Evolutionary conservation across 805 yeast species (phyloP).

Genomic region (Ogataea haglerorum): DNA sequence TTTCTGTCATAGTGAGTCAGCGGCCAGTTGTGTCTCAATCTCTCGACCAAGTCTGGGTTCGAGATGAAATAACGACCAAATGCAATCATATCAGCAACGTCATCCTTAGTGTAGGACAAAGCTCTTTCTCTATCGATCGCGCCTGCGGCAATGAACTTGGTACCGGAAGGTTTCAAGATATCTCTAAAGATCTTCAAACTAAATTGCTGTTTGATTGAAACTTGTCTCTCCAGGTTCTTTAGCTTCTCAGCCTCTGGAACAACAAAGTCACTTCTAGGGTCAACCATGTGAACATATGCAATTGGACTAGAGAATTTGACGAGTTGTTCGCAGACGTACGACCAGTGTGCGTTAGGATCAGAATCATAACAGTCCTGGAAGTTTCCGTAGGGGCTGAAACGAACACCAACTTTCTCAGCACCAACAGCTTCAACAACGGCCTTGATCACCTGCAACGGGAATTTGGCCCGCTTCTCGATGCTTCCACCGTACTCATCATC

Average conservation of each 20-base stretch:
- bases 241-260: slow-evolving; percentile 8
- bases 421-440: slow-evolving; percentile 51
- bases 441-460: slow-evolving; percentile 47
- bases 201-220: slow-evolving; percentile 3
- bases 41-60: slow-evolving; percentile 41
- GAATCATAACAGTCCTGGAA: slow-evolving; percentile 38
- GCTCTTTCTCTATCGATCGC: slow-evolving; percentile 21
- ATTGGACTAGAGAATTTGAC: slow-evolving; percentile 33
- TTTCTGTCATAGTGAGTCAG: slow-evolving; percentile 39
- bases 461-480: slow-evolving; percentile 40
- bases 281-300: slow-evolving; percentile 37
- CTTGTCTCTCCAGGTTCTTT: slow-evolving; percentile 11
- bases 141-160: slow-evolving; percentile 21
- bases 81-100: slow-evolving; percentile 36
- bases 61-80: slow-evolving; percentile 39
- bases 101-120: slow-evolving; percentile 15
- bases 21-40: slow-evolving; percentile 34
- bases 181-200: slow-evolving; percentile 39
- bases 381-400: slow-evolving; percentile 47
- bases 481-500: slow-evolving; percentile 43
- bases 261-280: slow-evolving; percentile 70
- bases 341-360: slow-evolving; percentile 35
- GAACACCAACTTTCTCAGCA: slow-evolving; percentile 42
- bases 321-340: slow-evolving; percentile 37
- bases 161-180: slow-evolving; percentile 41